Conservation (phyloP, 345 rosid species). For the Odontarrhena argentea region DNA sequence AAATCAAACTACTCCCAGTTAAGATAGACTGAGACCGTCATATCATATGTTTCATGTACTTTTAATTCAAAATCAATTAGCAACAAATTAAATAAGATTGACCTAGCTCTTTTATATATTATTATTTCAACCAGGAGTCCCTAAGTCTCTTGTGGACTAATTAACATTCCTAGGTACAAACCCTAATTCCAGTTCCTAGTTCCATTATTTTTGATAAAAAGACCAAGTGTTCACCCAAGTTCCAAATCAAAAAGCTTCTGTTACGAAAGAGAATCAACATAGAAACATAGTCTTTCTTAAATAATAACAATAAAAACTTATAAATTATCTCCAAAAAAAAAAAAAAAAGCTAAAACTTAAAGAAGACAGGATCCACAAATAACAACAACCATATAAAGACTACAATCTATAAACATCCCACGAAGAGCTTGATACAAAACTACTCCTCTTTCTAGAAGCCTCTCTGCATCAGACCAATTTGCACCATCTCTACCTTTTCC, state of each 20-base stretch:
- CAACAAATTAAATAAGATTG: too few species aligned
- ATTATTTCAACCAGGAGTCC: too few species aligned
- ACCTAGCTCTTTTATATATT: too few species aligned
- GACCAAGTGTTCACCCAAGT: too few species aligned
- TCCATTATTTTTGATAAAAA: too few species aligned
- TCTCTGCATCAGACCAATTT: constrained; percentile 59
- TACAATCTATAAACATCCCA: constrained; percentile 73
- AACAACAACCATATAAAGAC: constrained; percentile 67
- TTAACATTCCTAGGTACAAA: too few species aligned
- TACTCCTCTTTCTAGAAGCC: constrained; percentile 75
- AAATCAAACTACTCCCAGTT: too few species aligned
- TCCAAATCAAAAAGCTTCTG: not conserved
- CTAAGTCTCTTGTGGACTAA: too few species aligned
- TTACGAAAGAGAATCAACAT: not conserved
- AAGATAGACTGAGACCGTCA: too few species aligned
- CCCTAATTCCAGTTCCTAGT: too few species aligned
- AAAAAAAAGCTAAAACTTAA: not conserved
- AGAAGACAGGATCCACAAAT: constrained; percentile 47
- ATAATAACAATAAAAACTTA: not conserved
- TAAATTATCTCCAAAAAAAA: not conserved
- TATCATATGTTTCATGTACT: too few species aligned
- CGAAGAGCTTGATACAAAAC: constrained; percentile 57
- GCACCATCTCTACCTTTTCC: constrained; percentile 38
- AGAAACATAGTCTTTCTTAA: not conserved
- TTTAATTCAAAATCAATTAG: too few species aligned